Evolutionary conservation across 192 early-diverging fungal genomes (phyloP).

Genomic region (Backusella australiensis): DNA sequence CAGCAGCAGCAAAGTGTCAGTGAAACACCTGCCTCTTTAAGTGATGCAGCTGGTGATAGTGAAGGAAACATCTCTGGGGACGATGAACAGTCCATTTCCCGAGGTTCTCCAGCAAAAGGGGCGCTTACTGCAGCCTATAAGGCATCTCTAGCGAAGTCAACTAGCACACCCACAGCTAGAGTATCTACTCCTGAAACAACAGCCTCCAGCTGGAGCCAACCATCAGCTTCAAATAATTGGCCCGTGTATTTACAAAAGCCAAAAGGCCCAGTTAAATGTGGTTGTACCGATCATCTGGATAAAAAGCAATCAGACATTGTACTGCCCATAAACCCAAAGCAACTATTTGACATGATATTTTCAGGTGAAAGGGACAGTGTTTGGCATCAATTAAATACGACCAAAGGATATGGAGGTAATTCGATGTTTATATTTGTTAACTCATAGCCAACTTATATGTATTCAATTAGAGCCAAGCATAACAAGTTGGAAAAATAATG

Average conservation of each 20-base stretch:
- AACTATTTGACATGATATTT: not conserved
- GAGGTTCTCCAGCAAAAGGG: slow-evolving; percentile 17
- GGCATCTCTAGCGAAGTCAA: not conserved
- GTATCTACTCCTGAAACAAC: not conserved
- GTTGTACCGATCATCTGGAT: slow-evolving; percentile 71
- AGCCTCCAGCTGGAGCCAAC: not conserved
- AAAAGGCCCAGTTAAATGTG: slow-evolving; percentile 47
- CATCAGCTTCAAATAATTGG: not conserved
- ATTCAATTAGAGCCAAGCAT: not conserved
- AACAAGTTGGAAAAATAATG: slow-evolving; percentile 8
- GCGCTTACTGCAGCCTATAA: slow-evolving; percentile 11
- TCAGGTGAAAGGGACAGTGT: not conserved
- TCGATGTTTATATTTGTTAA: not conserved
- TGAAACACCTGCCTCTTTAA: not conserved
- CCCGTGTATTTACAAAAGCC: slow-evolving; percentile 47
- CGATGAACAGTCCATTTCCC: not conserved
- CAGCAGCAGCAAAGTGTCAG: not conserved
- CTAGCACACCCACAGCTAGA: not conserved
- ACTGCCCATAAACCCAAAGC: slow-evolving; percentile 36
- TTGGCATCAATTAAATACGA: slow-evolving; percentile 4
- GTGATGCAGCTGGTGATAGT: not conserved
- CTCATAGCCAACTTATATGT: not conserved
- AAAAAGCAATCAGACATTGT: slow-evolving; percentile 50
- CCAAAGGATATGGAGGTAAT: not conserved
- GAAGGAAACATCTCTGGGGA: not conserved